Evolutionary conservation across 139 green algal species (phyloP).

Genomic region (Coccomyxa sp.): DNA sequence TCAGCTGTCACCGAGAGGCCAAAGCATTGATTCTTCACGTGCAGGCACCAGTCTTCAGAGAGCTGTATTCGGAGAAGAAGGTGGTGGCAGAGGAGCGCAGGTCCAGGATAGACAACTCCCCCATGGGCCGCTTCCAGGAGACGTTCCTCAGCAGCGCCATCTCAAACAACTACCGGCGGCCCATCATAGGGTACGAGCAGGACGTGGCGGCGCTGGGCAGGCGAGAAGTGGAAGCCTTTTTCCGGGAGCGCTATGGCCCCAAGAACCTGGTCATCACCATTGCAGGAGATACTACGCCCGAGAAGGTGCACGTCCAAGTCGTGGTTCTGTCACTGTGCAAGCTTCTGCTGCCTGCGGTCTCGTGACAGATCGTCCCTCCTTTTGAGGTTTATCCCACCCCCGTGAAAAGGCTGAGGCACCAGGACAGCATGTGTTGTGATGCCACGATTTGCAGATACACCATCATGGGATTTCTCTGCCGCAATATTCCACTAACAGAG

Average conservation of each 20-base stretch:
- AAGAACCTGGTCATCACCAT: slow-evolving; percentile 56
- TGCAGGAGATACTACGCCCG: slow-evolving; percentile 49
- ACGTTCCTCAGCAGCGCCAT: slow-evolving; percentile 31
- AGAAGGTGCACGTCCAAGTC: slow-evolving; percentile 6
- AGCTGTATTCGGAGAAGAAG: slow-evolving; percentile 83
- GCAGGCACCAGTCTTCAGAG: slow-evolving; percentile 62
- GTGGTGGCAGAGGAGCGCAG: slow-evolving; percentile 80
- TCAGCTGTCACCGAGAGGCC: neutral
- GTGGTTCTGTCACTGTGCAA: neutral
- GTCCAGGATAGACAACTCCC: slow-evolving; percentile 74
- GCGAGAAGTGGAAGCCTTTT: slow-evolving; percentile 51
- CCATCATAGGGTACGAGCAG: slow-evolving; percentile 70
- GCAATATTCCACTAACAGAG: too few relatives aligned
- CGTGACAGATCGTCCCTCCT: neutral
- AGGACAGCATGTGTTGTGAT: neutral
- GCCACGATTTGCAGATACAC: neutral
- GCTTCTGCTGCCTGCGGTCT: neutral
- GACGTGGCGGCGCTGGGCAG: slow-evolving; percentile 64
- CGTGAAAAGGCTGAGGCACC: neutral
- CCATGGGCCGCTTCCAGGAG: slow-evolving; percentile 59
- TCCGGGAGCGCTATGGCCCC: slow-evolving; percentile 61
- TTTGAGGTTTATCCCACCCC: neutral
- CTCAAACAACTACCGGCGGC: slow-evolving; percentile 70
- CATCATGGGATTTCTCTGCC: neutral
- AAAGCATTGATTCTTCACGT: neutral